A percentile compares a stretch with the other conserved stretches of the same genome.
phyloP scores from a whole-genome alignment of 2,329 filamentous ascomycete genomes.

The Thelonectria rubi region DNA sequence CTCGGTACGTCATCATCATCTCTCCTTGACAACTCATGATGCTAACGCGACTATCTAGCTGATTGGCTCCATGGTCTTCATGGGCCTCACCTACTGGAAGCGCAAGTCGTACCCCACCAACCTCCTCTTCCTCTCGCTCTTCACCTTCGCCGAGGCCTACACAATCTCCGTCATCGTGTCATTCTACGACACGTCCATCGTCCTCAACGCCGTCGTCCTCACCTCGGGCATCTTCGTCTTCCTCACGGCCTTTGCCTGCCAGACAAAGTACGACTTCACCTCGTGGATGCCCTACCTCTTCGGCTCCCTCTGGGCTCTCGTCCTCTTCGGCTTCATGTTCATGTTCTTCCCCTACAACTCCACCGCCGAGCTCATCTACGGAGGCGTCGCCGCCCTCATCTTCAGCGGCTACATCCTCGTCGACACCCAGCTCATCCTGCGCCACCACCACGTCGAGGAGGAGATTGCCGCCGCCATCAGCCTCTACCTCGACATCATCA shows the following conservation, averaged over 20 bases:
- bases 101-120: slow-evolving; percentile 95
- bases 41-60: slow-evolving; percentile 57
- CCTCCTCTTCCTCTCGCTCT: slow-evolving; percentile 87
- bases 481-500: slow-evolving; percentile 95
- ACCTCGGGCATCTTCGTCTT: slow-evolving; percentile 85
- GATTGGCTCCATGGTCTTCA: slow-evolving; percentile 83
- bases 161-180: slow-evolving; percentile 91
- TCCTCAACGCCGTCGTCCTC: slow-evolving; percentile 88
- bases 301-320: slow-evolving; percentile 85
- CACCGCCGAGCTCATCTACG: slow-evolving; percentile 86
- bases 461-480: slow-evolving; percentile 96
- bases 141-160: slow-evolving; percentile 94
- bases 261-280: slow-evolving; percentile 98
- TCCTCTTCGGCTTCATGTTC: slow-evolving; percentile 93
- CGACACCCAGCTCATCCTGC: slow-evolving; percentile 94
- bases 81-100: slow-evolving; percentile 93
- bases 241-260: slow-evolving; percentile 89
- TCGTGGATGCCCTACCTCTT: slow-evolving; percentile 97
- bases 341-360: slow-evolving; percentile 87
- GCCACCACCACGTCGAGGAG: slow-evolving; percentile 97
- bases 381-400: slow-evolving; percentile 81
- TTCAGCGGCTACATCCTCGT: slow-evolving; percentile 96
- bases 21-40: not conserved
- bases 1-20: slow-evolving; percentile 63
- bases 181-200: slow-evolving; percentile 84